Evolutionary conservation across 177 flowering plant genomes (phyloP), one percentile per base, ranked within the genome.

Genomic region (Telopea speciosissima): DNA sequence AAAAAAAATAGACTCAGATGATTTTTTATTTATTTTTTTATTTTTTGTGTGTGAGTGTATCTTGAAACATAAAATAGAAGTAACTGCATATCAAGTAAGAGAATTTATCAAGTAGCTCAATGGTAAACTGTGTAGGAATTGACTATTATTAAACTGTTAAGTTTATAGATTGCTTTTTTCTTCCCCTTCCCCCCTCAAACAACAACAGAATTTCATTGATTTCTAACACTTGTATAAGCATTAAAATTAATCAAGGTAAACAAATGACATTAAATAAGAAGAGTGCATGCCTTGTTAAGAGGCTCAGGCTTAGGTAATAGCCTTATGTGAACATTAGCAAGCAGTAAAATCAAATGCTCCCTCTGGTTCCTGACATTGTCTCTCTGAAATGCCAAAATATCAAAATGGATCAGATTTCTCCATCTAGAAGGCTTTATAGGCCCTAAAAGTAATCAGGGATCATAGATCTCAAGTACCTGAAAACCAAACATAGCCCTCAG

Each of bases 301-400:
- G 96, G 97, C 75, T 93, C 98, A 56, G 98, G 93, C 84, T 87
- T 93, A 68, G 99, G 98, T 21, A 79, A 70, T 62, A 91, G 91
- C 78, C 95, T 84, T 81, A 86, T 88, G 82, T 96, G 99, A 72
- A 77, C 81, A 79, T 91, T 88, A 1, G 98, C 88, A 69, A 96
- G 98, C 63, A 96, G 65, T 79, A 93, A 75, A 74, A 88, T 87
- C 79, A 96, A 80, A 81, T 96, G 89, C 83, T 96, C 99, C 78
- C 98, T 83, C 80, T 93, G 97, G 77, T 96, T 96, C 79, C 97
- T 88, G 77, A 96, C 99, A 80, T 87, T 93, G 83, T 96, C 99
- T 81, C 80, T 90, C 99, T 96, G 91, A 44, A 70, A 24, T 71
- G 40, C 71, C 49, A 16, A 58, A 58, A n/a, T 21, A 58, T 58